Evolutionary conservation across 176 grass and related monocot genomes (phyloP).

Genomic region (Oryza punctata): DNA sequence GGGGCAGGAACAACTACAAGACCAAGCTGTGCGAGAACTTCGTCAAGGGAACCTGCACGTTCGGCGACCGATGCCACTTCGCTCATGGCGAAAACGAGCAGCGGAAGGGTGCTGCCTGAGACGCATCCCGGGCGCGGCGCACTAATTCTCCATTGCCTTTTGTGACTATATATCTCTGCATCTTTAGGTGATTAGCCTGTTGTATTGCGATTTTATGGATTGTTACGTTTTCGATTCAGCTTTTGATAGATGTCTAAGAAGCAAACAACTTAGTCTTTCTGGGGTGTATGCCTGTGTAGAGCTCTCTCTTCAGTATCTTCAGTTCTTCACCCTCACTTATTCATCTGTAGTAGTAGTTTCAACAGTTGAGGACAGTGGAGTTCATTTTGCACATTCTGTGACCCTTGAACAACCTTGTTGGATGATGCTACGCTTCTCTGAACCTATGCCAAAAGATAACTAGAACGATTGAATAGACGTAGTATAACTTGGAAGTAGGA

Average conservation of each 20-base stretch:
- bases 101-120: constrained; percentile 56
- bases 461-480: too few relatives aligned
- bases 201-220: constrained; percentile 34
- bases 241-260: constrained; percentile 10
- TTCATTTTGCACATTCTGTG: too few relatives aligned
- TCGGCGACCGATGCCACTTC: constrained; percentile 80
- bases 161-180: constrained; percentile 32
- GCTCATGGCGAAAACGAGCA: constrained; percentile 82
- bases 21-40: constrained; percentile 92
- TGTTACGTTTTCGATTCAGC: constrained; percentile 8
- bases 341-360: neutral
- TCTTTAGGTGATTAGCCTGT: constrained; percentile 37
- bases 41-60: constrained; percentile 70
- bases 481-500: too few relatives aligned
- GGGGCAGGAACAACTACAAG: constrained; percentile 73
- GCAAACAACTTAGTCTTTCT: neutral
- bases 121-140: constrained; percentile 21
- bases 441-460: too few relatives aligned
- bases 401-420: too few relatives aligned
- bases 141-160: constrained; percentile 4
- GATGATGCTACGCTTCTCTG: too few relatives aligned
- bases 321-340: neutral
- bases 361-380: neutral
- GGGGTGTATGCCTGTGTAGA: constrained; percentile 19
- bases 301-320: neutral